Percentiles rank a stretch among this genome's conserved stretches.
Evolutionary conservation across 2,329 filamentous ascomycete species (phyloP).

Genomic region (Diaporthe batatas): DNA sequence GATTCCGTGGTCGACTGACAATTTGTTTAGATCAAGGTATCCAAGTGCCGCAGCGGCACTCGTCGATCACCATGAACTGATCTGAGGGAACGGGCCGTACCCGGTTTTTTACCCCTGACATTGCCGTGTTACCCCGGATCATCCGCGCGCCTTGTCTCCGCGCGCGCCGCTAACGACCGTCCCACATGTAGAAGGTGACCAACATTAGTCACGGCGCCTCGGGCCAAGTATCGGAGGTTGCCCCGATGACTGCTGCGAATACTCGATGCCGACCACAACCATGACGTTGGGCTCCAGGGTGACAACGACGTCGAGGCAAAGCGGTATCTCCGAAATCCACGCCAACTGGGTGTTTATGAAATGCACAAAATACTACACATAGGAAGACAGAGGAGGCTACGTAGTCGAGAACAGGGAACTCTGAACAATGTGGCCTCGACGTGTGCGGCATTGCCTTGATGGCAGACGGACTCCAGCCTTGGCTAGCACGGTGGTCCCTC

Average conservation of each 20-base stretch:
- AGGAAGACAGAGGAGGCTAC: too few species aligned
- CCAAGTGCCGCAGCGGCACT: neutral
- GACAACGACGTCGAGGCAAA: conserved; percentile 57
- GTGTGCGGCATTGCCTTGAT: too few species aligned
- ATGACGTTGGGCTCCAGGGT: neutral
- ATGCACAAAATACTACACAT: conserved; percentile 42
- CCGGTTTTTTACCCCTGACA: neutral
- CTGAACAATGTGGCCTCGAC: conserved; percentile 60
- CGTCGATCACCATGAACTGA: conserved; percentile 1
- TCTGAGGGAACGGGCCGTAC: neutral
- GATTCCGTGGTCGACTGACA: neutral
- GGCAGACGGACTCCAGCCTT: too few species aligned
- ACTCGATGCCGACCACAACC: too few species aligned
- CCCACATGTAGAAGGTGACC: neutral
- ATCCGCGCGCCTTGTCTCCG: neutral
- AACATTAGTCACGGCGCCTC: neutral
- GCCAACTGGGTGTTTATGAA: conserved; percentile 56
- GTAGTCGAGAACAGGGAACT: conserved; percentile 56
- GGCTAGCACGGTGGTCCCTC: too few species aligned
- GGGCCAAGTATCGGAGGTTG: conserved; percentile 14
- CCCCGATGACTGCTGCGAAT: neutral
- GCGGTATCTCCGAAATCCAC: conserved; percentile 60
- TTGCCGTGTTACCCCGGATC: neutral
- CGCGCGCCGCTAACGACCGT: neutral
- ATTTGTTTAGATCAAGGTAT: neutral